Evolutionary conservation across 2,329 filamentous ascomycete species (phyloP).

Genomic region (Grosmannia huntii): DNA sequence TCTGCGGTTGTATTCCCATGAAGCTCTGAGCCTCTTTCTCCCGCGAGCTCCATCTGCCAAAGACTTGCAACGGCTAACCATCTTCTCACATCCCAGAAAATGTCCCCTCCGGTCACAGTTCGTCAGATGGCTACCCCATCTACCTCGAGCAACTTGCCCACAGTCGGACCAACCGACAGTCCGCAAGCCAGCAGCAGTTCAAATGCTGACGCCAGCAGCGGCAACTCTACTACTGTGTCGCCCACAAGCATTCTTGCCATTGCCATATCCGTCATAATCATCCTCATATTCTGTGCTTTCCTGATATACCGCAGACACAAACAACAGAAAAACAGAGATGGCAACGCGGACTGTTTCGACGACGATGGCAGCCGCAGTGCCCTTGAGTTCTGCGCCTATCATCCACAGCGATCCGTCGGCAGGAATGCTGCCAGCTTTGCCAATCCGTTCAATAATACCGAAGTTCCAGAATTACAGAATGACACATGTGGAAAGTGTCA

Average conservation of each 20-base stretch:
- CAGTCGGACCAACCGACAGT: background rate
- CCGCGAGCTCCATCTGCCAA: no score
- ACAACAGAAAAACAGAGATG: background rate
- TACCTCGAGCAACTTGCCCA: no score
- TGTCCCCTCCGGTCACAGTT: no score
- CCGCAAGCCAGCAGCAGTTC: background rate
- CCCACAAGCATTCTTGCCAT: background rate
- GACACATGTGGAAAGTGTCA: background rate
- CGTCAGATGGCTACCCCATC: no score
- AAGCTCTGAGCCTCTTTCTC: no score
- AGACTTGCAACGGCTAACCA: no score
- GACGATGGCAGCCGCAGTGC: background rate
- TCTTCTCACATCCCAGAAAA: no score
- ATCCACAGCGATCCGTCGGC: background rate
- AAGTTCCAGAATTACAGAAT: background rate
- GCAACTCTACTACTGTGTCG: background rate
- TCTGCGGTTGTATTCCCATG: no score
- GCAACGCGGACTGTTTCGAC: background rate
- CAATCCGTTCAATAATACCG: background rate
- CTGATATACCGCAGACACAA: background rate
- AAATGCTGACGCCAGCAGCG: background rate
- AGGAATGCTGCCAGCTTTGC: background rate
- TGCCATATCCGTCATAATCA: background rate
- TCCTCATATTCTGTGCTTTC: background rate
- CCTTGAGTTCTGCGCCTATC: background rate